A percentile compares a stretch with the other conserved stretches of the same genome.
Conservation (phyloP, 495 filamentous ascomycete species). For the Lophiotrema nucula region DNA sequence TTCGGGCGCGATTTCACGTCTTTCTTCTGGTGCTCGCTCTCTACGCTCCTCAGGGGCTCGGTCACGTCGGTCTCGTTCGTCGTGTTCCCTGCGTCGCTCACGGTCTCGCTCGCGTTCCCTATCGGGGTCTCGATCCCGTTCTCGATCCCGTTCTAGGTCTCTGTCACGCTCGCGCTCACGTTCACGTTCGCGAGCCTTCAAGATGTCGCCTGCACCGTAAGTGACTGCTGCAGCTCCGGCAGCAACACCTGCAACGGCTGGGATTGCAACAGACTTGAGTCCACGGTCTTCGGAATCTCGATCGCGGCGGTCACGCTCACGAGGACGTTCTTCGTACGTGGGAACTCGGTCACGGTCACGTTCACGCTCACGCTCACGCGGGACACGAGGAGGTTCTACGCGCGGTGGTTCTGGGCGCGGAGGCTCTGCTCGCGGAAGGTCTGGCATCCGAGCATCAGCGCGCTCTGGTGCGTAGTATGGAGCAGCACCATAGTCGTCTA, state of each 20-base stretch:
- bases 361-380: neutral
- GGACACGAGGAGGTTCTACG: neutral
- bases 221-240: constrained; percentile 23
- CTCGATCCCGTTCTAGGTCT: constrained; percentile 30
- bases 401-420: neutral
- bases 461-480: constrained; percentile 38
- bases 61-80: constrained; percentile 17
- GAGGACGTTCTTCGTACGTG: constrained; percentile 31
- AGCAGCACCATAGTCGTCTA: constrained; percentile 13
- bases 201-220: constrained; percentile 10
- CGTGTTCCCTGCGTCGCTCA: constrained; percentile 11
- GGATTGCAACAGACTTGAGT: neutral
- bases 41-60: neutral
- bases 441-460: constrained; percentile 23
- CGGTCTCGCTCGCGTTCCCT: constrained; percentile 24
- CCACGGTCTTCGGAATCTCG: constrained; percentile 19
- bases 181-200: constrained; percentile 20
- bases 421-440: constrained; percentile 4
- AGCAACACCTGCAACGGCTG: constrained; percentile 18
- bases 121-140: constrained; percentile 27
- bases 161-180: constrained; percentile 29
- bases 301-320: constrained; percentile 35
- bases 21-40: constrained; percentile 4
- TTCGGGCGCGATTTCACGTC: constrained; percentile 7
- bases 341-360: constrained; percentile 23